Conservation (phyloP, 257 asterid genomes). For the Cynanchum wilfordii region DNA sequence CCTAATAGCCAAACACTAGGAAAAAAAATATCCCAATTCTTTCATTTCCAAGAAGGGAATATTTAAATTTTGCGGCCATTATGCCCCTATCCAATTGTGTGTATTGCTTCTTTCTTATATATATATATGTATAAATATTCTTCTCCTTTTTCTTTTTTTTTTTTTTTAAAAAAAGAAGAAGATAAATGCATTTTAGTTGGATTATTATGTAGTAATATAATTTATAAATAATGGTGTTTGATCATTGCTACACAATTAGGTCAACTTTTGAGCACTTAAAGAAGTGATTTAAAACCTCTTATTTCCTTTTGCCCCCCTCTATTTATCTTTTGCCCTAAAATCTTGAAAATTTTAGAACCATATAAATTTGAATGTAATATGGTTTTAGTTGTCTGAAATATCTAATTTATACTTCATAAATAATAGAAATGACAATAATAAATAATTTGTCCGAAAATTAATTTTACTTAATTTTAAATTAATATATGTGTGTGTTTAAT, state of each 20-base stretch:
- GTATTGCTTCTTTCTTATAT: neutral
- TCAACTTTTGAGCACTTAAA: neutral
- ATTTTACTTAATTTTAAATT: too few relatives aligned
- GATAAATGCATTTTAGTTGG: neutral
- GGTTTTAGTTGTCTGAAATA: too few relatives aligned
- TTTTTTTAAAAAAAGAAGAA: neutral
- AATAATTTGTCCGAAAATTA: too few relatives aligned
- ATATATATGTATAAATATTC: neutral
- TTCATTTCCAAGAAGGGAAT: constrained; percentile 8
- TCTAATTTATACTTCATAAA: too few relatives aligned
- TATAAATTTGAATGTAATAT: too few relatives aligned
- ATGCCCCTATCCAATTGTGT: neutral
- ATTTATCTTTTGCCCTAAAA: too few relatives aligned
- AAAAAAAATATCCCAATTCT: constrained; percentile 12
- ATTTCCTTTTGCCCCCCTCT: too few relatives aligned
- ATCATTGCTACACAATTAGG: neutral
- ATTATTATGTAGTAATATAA: neutral
- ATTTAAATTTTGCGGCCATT: constrained; percentile 17
- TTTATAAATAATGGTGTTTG: neutral
- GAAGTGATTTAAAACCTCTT: neutral
- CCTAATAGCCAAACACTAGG: constrained; percentile 3
- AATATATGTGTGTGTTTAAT: too few relatives aligned
- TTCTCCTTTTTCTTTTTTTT: too few relatives aligned
- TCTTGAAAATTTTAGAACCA: neutral
- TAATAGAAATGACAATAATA: too few relatives aligned